phyloP scores from a whole-genome alignment of 2,329 filamentous ascomycete genomes.

The Colletotrichum siamense region DNA sequence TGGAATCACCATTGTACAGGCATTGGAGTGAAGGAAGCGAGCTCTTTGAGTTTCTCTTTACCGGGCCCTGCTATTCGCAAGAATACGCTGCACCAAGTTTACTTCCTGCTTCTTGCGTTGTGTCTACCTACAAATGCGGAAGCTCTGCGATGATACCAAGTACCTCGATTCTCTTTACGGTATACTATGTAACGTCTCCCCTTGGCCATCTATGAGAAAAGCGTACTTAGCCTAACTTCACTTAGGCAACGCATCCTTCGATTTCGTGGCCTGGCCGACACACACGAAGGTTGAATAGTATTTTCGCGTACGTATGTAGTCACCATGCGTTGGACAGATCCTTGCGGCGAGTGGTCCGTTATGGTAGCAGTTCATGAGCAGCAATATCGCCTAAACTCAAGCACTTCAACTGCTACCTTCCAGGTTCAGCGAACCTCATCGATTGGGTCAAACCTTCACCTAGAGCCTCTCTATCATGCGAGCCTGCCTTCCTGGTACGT shows the following conservation, averaged over 20 bases:
- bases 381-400: accelerated
- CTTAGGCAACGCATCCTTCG: background rate
- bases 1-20: accelerated
- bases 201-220: background rate
- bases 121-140: background rate
- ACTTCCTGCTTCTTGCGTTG: background rate
- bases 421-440: background rate
- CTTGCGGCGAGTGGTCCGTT: too few species aligned
- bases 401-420: background rate
- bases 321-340: background rate
- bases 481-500: background rate
- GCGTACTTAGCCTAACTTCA: accelerated
- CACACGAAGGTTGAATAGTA: background rate
- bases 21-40: background rate
- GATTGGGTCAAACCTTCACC: background rate
- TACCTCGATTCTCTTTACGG: background rate
- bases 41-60: accelerated
- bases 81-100: background rate
- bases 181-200: accelerated
- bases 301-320: background rate
- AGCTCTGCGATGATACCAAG: background rate
- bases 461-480: background rate
- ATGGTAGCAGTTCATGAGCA: background rate
- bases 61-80: background rate
- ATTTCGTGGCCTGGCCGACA: background rate